Evolutionary conservation across 768 basidiomycete species (phyloP).

Genomic region (Kwoniella dejecticola): DNA sequence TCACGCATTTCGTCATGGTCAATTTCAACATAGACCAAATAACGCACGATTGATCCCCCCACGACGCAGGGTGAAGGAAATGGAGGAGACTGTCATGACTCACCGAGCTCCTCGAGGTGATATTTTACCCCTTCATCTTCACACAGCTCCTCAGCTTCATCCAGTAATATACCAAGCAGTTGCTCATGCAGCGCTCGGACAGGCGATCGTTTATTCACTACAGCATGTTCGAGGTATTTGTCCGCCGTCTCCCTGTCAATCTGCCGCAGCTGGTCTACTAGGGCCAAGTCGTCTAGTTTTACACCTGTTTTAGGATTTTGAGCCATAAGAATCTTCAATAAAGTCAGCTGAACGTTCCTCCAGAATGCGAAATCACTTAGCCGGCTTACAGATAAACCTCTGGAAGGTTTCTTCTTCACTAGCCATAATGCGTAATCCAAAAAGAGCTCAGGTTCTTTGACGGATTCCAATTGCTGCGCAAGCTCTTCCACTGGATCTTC

Average conservation of each 20-base stretch:
- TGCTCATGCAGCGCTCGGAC: conserved; percentile 68
- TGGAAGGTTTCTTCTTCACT: conserved; percentile 67
- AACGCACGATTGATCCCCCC: no score
- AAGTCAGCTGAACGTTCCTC: not conserved
- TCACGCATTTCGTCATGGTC: not conserved
- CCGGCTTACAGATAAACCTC: conserved; percentile 67
- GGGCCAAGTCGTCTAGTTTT: conserved; percentile 64
- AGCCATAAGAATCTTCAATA: conserved; percentile 64
- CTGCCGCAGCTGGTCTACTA: conserved; percentile 64
- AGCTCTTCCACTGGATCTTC: conserved; percentile 67
- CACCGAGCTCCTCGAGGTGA: conserved; percentile 54
- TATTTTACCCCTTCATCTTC: conserved; percentile 61
- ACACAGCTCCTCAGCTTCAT: conserved; percentile 33
- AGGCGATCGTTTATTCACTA: conserved; percentile 69
- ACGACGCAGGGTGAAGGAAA: not conserved
- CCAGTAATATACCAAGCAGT: conserved; percentile 65
- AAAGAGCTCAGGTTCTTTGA: conserved; percentile 65
- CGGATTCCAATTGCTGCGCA: conserved; percentile 63
- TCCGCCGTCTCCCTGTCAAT: conserved; percentile 66
- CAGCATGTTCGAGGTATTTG: conserved; percentile 77
- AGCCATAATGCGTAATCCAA: conserved; percentile 83
- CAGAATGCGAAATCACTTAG: not conserved
- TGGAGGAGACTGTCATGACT: no score
- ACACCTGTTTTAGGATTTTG: conserved; percentile 64
- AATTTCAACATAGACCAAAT: not conserved